These are phyloP conservation scores for Dichotomopilus funicola DNA, from an alignment of 2,329 filamentous ascomycete genomes.

Conservation along the genomic window DNA sequence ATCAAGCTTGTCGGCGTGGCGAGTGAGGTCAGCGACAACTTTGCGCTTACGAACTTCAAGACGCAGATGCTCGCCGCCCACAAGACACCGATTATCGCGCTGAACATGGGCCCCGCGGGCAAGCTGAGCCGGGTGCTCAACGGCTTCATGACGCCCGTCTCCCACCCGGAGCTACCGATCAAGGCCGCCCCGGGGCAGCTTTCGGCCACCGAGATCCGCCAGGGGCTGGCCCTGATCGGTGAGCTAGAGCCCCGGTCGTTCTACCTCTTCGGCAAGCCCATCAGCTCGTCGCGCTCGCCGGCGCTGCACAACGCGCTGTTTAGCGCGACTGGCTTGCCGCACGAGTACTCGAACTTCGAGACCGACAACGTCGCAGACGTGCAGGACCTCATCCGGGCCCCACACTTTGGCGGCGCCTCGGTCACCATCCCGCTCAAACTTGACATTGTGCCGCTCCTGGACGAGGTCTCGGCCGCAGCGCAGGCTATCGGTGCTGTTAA, in stretches of 20 bases:
- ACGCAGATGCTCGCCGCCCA: slow-evolving; percentile 65
- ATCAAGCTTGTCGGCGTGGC: slow-evolving; percentile 91
- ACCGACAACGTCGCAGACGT: slow-evolving; percentile 60
- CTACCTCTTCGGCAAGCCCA: slow-evolving; percentile 81
- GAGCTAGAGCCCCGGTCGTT: slow-evolving; percentile 71
- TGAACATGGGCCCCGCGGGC: slow-evolving; percentile 88
- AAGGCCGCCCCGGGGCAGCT: slow-evolving; percentile 92
- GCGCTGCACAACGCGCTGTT: slow-evolving; percentile 87
- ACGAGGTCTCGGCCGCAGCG: slow-evolving; percentile 73
- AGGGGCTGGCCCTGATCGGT: slow-evolving; percentile 69
- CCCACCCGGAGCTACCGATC: slow-evolving; percentile 80
- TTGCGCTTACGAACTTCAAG: slow-evolving; percentile 75
- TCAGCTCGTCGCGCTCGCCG: slow-evolving; percentile 76
- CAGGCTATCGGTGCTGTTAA: slow-evolving; percentile 86
- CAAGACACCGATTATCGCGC: slow-evolving; percentile 78
- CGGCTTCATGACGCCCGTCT: slow-evolving; percentile 88
- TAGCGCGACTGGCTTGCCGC: slow-evolving; percentile 67
- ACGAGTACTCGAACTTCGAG: slow-evolving; percentile 71
- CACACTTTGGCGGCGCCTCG: slow-evolving; percentile 84
- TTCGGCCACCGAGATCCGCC: slow-evolving; percentile 80
- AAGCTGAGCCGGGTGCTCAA: slow-evolving; percentile 90
- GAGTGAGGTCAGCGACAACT: slow-evolving; percentile 74
- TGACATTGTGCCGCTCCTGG: slow-evolving; percentile 74
- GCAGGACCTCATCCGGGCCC: slow-evolving; percentile 56
- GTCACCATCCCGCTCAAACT: slow-evolving; percentile 95